Evolutionary conservation across 2,329 filamentous ascomycete genomes (phyloP), one percentile per base, ranked within the genome.

Genomic region (Diplodia seriata): DNA sequence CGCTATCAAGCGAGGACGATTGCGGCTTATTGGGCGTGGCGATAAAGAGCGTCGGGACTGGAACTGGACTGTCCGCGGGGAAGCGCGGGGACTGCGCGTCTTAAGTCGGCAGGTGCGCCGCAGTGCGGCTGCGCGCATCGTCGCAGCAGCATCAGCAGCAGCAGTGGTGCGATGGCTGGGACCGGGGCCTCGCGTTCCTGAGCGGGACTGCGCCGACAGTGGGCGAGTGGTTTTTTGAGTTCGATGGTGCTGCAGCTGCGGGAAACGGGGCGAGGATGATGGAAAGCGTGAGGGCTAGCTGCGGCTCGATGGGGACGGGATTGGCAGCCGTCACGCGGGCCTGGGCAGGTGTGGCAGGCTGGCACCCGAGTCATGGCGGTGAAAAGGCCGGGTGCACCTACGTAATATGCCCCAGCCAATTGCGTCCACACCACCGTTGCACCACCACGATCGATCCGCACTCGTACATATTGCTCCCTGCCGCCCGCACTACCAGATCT

Each of bases 301-400:
- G 40, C 23, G 14, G 40, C 23, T 15, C 20, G 26, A 61, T 61
- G 4, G 40, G 40, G 40, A 20, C 36, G 57, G 57, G 57, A 61
- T 61, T 31, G 15, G 26, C 57, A 15, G 38, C 26, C 40, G 29
- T 61, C 57, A 61, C 57, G 57, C 57, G 57, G 18, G 43, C 18
- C 55, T 23, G 43, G 23, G 40, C n/a, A n/a, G 15, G 9, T 23
- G 7, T 36, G 31, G 31, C 31, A 33, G 31, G 14, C 20, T 2
- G 11, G 11, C 15, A n/a, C 57, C 38, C 57, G 57, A 61, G 57
- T 61, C 57, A 61, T 26, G 57, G 57, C 57, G 57, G 57, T 61
- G 57, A 61, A 29, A 6, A 47, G 36, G n/a, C 56, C 56, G 56
- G 33, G 54, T 31, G 54, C 26, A 33, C 23, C 51, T 61, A 61